Percentiles rank a stretch among this genome's conserved stretches.
Evolutionary conservation across 768 basidiomycete genomes (phyloP).

Genomic region (Gymnopilus dilepis): DNA sequence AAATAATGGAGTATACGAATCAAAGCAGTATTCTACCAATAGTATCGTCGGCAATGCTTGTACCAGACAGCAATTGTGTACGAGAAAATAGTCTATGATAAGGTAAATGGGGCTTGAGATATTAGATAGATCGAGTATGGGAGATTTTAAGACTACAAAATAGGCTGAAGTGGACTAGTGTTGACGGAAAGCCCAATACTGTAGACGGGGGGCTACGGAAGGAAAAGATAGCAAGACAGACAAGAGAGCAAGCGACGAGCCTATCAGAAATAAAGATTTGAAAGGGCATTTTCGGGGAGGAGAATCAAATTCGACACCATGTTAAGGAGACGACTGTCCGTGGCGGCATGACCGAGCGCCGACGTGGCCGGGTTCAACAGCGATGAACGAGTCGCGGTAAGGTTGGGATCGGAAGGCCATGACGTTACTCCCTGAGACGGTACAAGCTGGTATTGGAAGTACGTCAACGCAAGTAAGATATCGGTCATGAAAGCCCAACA

Average conservation of each 20-base stretch:
- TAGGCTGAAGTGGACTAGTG: background rate
- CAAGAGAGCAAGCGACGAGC: background rate
- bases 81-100: background rate
- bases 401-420: background rate
- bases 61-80: background rate
- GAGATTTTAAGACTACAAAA: background rate
- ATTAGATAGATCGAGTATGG: background rate
- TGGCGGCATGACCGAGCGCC: background rate
- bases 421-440: background rate
- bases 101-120: background rate
- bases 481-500: background rate
- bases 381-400: background rate
- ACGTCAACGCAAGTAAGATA: background rate
- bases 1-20: background rate
- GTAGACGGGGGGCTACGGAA: too few species aligned
- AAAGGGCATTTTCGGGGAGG: background rate
- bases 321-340: background rate
- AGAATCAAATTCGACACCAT: background rate
- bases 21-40: background rate
- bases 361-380: background rate
- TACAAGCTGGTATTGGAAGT: background rate
- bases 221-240: background rate
- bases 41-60: background rate
- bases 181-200: background rate
- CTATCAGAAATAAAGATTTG: background rate